Conservation (phyloP, 257 asterid genomes). For the Catharanthus roseus region DNA sequence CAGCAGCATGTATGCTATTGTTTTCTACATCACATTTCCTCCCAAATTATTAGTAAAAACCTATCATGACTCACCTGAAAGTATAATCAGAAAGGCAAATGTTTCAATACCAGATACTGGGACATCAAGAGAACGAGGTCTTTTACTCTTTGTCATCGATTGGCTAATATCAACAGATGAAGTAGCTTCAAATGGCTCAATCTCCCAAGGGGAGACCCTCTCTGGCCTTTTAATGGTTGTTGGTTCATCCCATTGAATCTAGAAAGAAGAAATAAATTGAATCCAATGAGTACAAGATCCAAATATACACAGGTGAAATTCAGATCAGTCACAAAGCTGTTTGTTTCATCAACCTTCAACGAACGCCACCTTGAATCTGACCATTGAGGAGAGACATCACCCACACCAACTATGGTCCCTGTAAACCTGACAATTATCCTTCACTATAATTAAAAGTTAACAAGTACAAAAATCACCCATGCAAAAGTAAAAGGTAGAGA, state of each 20-base stretch:
- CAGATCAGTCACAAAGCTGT: conserved; percentile 9
- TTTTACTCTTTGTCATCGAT: conserved; percentile 42
- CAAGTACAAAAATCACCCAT: background rate
- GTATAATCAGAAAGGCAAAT: conserved; percentile 1
- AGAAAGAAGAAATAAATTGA: background rate
- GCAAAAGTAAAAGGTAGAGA: background rate
- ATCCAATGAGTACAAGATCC: background rate
- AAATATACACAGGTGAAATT: background rate
- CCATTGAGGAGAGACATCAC: conserved; percentile 62
- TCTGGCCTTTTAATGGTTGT: conserved; percentile 52
- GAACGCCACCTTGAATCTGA: conserved; percentile 67
- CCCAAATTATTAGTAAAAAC: conserved; percentile 11
- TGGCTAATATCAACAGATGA: conserved; percentile 39
- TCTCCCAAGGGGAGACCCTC: conserved; percentile 78
- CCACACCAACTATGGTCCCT: conserved; percentile 69
- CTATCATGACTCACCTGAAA: background rate
- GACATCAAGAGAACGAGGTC: conserved; percentile 61
- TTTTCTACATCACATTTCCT: conserved; percentile 29
- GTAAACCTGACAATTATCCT: conserved; percentile 45
- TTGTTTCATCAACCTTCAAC: conserved; percentile 50
- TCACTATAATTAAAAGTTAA: background rate
- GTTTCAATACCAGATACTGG: conserved; percentile 41
- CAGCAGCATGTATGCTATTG: conserved; percentile 22
- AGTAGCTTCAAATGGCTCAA: conserved; percentile 68
- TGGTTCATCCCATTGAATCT: conserved; percentile 89